phyloP scores from a whole-genome alignment of 192 early-diverging fungal species.

The Umbelopsis isabellina region DNA sequence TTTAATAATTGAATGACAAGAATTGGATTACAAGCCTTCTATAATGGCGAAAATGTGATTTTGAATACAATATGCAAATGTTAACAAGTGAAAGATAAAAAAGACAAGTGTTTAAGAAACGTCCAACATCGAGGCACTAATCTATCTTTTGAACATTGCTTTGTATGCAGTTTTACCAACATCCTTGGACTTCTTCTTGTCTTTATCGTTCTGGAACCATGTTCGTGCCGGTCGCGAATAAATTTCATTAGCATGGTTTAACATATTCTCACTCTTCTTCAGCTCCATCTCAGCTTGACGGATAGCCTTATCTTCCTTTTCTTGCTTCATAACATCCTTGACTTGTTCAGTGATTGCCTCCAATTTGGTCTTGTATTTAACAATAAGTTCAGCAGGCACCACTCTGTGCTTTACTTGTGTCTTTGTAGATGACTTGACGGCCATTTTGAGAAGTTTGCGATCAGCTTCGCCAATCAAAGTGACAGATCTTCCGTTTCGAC shows the following conservation, averaged over 20 bases:
- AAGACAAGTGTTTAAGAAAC: not conserved
- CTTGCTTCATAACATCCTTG: conserved; percentile 67
- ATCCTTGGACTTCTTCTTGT: conserved; percentile 70
- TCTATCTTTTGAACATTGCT: conserved; percentile 20
- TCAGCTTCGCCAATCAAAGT: conserved; percentile 93
- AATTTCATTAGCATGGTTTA: conserved; percentile 87
- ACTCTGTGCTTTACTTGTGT: conserved; percentile 88
- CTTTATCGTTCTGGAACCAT: conserved; percentile 90
- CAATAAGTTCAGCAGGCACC: conserved; percentile 77
- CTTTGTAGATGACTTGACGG: conserved; percentile 80
- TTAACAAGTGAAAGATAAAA: not conserved
- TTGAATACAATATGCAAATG: conserved; percentile 15
- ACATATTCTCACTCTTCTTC: conserved; percentile 81
- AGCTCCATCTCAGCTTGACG: conserved; percentile 91
- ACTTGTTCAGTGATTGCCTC: conserved; percentile 70
- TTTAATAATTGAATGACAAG: too few relatives aligned
- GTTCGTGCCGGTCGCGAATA: conserved; percentile 84
- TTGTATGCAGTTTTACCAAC: conserved; percentile 36
- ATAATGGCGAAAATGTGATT: too few relatives aligned
- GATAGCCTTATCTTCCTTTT: conserved; percentile 81
- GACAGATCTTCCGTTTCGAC: conserved; percentile 83
- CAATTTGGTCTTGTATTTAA: conserved; percentile 75
- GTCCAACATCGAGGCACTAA: too few relatives aligned
- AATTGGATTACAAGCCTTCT: too few relatives aligned
- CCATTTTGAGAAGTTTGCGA: conserved; percentile 89